Evolutionary conservation across 116 monocot genomes (phyloP).

Genomic region (Papilionanthe hybrid): DNA sequence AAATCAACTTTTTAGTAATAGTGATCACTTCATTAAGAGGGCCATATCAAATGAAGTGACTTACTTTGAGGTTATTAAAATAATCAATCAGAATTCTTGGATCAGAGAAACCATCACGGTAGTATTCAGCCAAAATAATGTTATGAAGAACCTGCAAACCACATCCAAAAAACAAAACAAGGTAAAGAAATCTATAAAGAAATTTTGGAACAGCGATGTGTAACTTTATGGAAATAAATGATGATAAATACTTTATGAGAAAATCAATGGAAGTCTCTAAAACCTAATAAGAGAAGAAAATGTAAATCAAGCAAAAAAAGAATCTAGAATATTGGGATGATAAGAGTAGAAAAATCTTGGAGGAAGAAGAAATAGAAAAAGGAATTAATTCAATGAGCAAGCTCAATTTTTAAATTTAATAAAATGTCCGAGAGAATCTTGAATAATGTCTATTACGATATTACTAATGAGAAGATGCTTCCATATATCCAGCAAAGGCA

Average conservation of each 20-base stretch:
- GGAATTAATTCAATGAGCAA: background rate
- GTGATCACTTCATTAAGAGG: background rate
- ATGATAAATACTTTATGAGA: background rate
- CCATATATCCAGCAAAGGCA: background rate
- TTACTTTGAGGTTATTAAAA: slow-evolving; percentile 68
- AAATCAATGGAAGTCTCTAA: background rate
- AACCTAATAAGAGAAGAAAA: background rate
- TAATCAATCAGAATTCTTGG: slow-evolving; percentile 59
- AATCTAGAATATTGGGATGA: background rate
- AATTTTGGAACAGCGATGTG: background rate
- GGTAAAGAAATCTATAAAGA: background rate
- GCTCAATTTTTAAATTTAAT: background rate
- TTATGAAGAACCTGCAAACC: slow-evolving; percentile 88
- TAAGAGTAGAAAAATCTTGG: background rate
- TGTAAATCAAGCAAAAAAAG: background rate
- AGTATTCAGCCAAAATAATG: slow-evolving; percentile 64
- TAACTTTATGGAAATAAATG: background rate
- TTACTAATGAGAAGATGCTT: background rate
- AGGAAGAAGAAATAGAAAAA: background rate
- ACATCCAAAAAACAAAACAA: slow-evolving; percentile 7
- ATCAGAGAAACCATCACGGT: slow-evolving; percentile 62
- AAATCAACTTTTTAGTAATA: background rate
- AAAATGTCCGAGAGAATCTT: background rate
- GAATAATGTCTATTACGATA: background rate
- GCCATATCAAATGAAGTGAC: background rate